Conservation (phyloP, 768 basidiomycete species). For the Rhizopogon rudus region DNA sequence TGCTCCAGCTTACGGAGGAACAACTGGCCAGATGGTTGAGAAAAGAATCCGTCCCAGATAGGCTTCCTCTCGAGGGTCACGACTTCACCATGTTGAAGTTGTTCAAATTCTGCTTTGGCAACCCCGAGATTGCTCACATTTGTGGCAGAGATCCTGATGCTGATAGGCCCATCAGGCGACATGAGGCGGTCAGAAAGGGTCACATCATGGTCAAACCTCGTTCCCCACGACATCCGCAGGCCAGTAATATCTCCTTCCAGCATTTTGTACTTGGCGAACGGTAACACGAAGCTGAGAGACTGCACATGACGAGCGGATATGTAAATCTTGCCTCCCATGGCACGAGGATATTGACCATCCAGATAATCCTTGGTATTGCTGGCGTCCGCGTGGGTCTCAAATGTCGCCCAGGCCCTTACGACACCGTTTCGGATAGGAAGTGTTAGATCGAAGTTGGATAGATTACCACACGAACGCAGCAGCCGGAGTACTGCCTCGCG, state of each 20-base stretch:
- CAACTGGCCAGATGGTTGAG: slow-evolving; percentile 29
- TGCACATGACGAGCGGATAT: slow-evolving; percentile 52
- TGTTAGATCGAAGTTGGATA: slow-evolving; percentile 40
- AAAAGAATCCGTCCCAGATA: slow-evolving; percentile 67
- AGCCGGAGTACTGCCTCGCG: slow-evolving; percentile 31
- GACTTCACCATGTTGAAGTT: slow-evolving; percentile 56
- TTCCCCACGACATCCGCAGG: slow-evolving; percentile 35
- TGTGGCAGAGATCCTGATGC: slow-evolving; percentile 47
- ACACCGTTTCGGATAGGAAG: slow-evolving; percentile 47
- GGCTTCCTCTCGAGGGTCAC: slow-evolving; percentile 45
- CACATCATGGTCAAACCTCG: slow-evolving; percentile 25
- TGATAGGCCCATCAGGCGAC: slow-evolving; percentile 16
- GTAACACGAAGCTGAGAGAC: slow-evolving; percentile 43
- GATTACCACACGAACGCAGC: slow-evolving; percentile 34
- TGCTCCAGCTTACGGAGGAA: slow-evolving; percentile 44
- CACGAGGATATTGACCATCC: slow-evolving; percentile 40
- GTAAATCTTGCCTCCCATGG: slow-evolving; percentile 36
- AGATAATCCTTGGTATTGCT: slow-evolving; percentile 43
- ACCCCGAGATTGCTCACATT: slow-evolving; percentile 44
- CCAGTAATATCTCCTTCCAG: slow-evolving; percentile 40
- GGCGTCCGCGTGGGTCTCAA: slow-evolving; percentile 48
- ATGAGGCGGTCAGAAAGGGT: slow-evolving; percentile 12
- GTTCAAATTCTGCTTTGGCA: slow-evolving; percentile 59
- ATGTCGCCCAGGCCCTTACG: slow-evolving; percentile 53
- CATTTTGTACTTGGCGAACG: slow-evolving; percentile 30